Evolutionary conservation across 1,284 basidiomycete species (phyloP).

Genomic region (Agroathelia rolfsii): DNA sequence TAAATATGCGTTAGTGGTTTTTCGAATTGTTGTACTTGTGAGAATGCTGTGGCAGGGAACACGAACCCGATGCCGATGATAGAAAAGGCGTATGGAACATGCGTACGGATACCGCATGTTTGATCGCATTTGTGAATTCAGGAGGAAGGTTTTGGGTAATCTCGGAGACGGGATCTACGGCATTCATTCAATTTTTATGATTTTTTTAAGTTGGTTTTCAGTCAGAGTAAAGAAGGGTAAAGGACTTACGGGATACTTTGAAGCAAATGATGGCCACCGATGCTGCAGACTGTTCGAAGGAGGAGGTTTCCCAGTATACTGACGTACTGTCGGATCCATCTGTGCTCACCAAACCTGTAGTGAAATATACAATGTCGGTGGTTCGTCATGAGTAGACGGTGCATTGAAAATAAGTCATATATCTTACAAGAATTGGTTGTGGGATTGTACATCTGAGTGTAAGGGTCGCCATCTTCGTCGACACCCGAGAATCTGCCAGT

Average conservation of each 20-base stretch:
- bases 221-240: constrained; percentile 13
- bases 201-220: constrained; percentile 8
- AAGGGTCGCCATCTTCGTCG: constrained; percentile 38
- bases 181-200: too few species aligned
- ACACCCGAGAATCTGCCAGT: constrained; percentile 42
- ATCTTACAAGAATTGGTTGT: too few species aligned
- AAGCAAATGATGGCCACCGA: constrained; percentile 35
- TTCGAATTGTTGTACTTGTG: too few species aligned
- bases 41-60: too few species aligned
- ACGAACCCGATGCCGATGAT: constrained; percentile 1
- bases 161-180: too few species aligned
- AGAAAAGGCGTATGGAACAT: constrained; percentile 27
- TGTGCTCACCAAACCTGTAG: too few species aligned
- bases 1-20: too few species aligned
- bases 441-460: too few species aligned
- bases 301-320: constrained; percentile 38
- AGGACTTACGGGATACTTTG: constrained; percentile 24
- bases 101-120: constrained; percentile 28
- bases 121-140: too few species aligned
- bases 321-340: constrained; percentile 11
- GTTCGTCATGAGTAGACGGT: too few species aligned
- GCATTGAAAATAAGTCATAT: too few species aligned
- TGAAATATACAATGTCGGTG: neutral
- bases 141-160: too few species aligned
- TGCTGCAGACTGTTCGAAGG: constrained; percentile 27